Evolutionary conservation across 768 basidiomycete species (phyloP).

Genomic region (Leccinum subgranulosum): DNA sequence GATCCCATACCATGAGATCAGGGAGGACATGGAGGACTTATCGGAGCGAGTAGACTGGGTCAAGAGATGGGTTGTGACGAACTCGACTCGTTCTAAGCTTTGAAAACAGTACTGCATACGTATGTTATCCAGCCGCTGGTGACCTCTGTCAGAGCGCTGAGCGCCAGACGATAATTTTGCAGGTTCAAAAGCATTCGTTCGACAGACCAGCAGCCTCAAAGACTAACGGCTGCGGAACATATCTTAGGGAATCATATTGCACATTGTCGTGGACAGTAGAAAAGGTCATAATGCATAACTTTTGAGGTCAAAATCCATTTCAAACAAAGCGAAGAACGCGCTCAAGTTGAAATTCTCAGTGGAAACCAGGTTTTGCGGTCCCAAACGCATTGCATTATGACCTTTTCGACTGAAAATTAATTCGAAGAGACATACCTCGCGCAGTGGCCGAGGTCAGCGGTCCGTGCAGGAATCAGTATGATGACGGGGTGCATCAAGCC

Average conservation of each 20-base stretch:
- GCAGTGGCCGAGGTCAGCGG: not conserved
- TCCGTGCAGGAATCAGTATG: not conserved
- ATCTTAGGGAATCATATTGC: not conserved
- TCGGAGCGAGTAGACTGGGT: conserved; percentile 22
- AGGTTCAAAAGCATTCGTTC: not conserved
- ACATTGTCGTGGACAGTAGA: conserved; percentile 11
- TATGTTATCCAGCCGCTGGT: not conserved
- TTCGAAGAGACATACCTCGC: conserved; percentile 16
- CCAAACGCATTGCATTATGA: conserved; percentile 27
- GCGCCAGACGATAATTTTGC: not conserved
- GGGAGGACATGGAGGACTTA: conserved; percentile 41
- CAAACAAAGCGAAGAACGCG: conserved; percentile 3
- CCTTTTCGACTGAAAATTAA: conserved; percentile 15
- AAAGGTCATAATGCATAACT: conserved; percentile 29
- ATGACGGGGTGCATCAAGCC: not conserved
- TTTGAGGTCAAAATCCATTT: conserved; percentile 19
- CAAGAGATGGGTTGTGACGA: conserved; percentile 11
- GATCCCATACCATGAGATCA: conserved; percentile 46
- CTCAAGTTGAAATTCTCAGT: conserved; percentile 4
- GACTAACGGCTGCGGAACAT: conserved; percentile 6
- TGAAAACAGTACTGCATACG: not conserved
- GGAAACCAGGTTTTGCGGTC: conserved; percentile 17
- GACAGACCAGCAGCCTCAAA: not conserved
- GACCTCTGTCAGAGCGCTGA: not conserved
- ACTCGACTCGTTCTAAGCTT: conserved; percentile 3